These are phyloP conservation scores for Stachybotrys chartarum DNA, from an alignment of 2,329 filamentous ascomycete genomes.

Conservation along the genomic window DNA sequence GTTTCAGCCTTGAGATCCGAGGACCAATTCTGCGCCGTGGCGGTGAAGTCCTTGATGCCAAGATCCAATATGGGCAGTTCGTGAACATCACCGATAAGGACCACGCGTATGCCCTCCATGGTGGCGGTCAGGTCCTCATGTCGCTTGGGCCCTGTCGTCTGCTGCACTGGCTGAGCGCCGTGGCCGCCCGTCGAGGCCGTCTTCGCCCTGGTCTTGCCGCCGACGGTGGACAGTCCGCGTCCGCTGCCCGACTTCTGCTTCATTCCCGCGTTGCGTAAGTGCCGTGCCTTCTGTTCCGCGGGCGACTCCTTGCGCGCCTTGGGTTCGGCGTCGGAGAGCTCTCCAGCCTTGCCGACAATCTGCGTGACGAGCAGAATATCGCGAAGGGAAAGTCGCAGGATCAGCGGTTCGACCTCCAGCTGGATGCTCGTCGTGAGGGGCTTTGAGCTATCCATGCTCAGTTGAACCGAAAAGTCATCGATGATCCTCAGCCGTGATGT, in stretches of 20 bases:
- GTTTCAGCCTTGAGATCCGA: slow-evolving; percentile 79
- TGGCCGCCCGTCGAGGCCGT: slow-evolving; percentile 11
- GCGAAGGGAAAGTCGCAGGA: slow-evolving; percentile 81
- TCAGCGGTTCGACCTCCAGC: slow-evolving; percentile 82
- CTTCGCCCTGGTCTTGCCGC: slow-evolving; percentile 25
- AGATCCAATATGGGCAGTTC: slow-evolving; percentile 92
- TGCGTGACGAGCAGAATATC: slow-evolving; percentile 93
- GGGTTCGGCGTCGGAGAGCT: slow-evolving; percentile 65
- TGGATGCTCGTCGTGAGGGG: slow-evolving; percentile 68
- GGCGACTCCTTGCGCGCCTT: slow-evolving; percentile 27
- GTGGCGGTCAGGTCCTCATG: slow-evolving; percentile 78
- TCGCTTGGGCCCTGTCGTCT: slow-evolving; percentile 6
- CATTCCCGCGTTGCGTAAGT: slow-evolving; percentile 39
- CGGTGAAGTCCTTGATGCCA: slow-evolving; percentile 82
- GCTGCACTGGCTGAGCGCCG: not conserved
- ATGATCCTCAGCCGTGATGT: slow-evolving; percentile 84
- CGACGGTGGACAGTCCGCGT: slow-evolving; percentile 45
- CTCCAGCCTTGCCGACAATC: slow-evolving; percentile 84
- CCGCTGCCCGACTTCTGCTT: slow-evolving; percentile 52
- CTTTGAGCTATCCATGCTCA: slow-evolving; percentile 71
- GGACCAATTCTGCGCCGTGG: slow-evolving; percentile 87
- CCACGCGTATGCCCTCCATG: slow-evolving; percentile 81
- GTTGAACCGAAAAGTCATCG: slow-evolving; percentile 89
- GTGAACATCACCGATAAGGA: slow-evolving; percentile 91
- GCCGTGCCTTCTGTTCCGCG: slow-evolving; percentile 50